Conservation (phyloP, 2,329 filamentous ascomycete genomes). For the Dactylellina sp. region DNA sequence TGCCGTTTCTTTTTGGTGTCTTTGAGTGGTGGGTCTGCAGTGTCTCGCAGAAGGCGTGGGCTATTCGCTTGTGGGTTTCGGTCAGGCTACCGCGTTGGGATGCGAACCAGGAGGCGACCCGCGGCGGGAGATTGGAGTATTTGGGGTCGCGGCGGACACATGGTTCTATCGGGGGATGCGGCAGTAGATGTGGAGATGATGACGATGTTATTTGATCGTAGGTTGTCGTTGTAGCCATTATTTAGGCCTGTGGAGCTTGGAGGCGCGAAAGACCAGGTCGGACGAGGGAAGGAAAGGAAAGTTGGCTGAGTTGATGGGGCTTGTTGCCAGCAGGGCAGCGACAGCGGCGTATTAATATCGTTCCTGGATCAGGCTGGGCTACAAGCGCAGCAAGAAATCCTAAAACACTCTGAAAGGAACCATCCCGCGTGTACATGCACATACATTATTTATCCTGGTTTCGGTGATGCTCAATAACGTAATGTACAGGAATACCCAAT, state of each 20-base stretch:
- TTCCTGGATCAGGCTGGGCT: too few relatives aligned
- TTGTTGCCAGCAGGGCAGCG: not conserved
- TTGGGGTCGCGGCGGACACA: not conserved
- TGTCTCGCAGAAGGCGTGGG: constrained; percentile 33
- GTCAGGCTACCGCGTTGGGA: constrained; percentile 12
- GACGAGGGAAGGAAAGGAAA: constrained; percentile 5
- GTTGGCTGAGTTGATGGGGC: constrained; percentile 9
- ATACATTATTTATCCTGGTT: too few relatives aligned
- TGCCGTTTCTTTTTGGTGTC: constrained; percentile 7
- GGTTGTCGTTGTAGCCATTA: constrained; percentile 22
- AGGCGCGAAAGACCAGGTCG: too few relatives aligned
- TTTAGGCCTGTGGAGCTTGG: not conserved
- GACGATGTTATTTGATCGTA: constrained; percentile 23
- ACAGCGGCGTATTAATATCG: too few relatives aligned
- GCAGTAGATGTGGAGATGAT: not conserved
- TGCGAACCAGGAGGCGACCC: constrained; percentile 32
- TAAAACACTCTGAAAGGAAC: too few relatives aligned
- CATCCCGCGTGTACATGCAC: too few relatives aligned
- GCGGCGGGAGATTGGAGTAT: constrained; percentile 24
- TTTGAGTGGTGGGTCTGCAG: constrained; percentile 32
- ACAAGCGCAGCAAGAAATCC: too few relatives aligned
- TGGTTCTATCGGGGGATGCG: constrained; percentile 10
- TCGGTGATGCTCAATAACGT: not conserved
- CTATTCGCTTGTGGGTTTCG: constrained; percentile 50
- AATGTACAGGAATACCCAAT: constrained; percentile 11